A percentile compares a stretch with the other conserved stretches of the same genome.
Evolutionary conservation across 1,284 basidiomycete genomes (phyloP).

Genomic region (Veloboletus limbatus): DNA sequence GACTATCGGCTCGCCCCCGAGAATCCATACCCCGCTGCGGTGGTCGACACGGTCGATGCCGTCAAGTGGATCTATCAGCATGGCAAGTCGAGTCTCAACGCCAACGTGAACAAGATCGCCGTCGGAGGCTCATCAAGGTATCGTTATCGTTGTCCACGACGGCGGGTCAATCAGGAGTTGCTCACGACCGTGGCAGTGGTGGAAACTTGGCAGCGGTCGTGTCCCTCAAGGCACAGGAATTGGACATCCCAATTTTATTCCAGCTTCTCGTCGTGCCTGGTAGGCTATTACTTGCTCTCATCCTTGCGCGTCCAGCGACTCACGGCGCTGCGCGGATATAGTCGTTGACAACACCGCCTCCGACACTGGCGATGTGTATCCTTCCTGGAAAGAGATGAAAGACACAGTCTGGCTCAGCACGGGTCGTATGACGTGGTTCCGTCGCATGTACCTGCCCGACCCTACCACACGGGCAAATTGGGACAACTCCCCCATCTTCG

Average conservation of each 20-base stretch:
- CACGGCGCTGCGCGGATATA: neutral
- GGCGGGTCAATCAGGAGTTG: no score
- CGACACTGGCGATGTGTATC: constrained; percentile 37
- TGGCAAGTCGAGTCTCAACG: constrained; percentile 38
- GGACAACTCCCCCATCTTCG: constrained; percentile 69
- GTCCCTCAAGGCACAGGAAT: constrained; percentile 57
- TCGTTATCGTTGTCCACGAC: no score
- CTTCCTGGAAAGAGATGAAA: constrained; percentile 58
- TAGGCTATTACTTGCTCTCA: constrained; percentile 5
- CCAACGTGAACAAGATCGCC: constrained; percentile 44
- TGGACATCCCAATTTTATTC: constrained; percentile 53
- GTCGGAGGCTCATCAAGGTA: constrained; percentile 62
- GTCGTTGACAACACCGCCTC: constrained; percentile 66
- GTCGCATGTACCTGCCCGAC: constrained; percentile 64
- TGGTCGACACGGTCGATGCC: constrained; percentile 56
- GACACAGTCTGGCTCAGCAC: constrained; percentile 60
- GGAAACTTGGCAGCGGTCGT: constrained; percentile 70
- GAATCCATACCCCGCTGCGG: constrained; percentile 54
- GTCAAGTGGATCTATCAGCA: constrained; percentile 59
- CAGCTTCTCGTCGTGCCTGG: constrained; percentile 64
- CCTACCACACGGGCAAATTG: constrained; percentile 56
- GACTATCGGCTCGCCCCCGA: constrained; percentile 63
- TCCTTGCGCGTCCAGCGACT: neutral
- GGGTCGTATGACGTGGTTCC: constrained; percentile 72
- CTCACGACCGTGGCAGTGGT: constrained; percentile 43